Percentiles rank a stretch among this genome's conserved stretches.
Evolutionary conservation across 768 basidiomycete species (phyloP).

Genomic region (Boletus insuetus): DNA sequence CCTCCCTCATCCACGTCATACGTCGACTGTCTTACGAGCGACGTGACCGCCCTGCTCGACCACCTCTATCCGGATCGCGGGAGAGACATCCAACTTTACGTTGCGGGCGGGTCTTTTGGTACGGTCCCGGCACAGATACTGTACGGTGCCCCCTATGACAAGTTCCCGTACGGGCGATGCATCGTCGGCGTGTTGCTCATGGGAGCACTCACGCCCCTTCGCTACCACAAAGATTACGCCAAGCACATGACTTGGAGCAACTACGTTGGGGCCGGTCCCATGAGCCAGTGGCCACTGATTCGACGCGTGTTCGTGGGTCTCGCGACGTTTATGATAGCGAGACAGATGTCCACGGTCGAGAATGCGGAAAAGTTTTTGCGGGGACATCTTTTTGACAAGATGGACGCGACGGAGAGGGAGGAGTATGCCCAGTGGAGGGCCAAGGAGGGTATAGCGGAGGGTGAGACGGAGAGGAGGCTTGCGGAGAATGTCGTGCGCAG

Average conservation of each 20-base stretch:
- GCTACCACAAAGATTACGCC: conserved; percentile 43
- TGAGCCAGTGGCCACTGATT: conserved; percentile 41
- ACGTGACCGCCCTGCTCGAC: conserved; percentile 45
- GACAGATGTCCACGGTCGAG: conserved; percentile 37
- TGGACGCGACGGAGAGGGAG: conserved; percentile 36
- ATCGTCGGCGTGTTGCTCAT: conserved; percentile 49
- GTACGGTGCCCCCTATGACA: conserved; percentile 48
- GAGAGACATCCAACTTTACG: conserved; percentile 42
- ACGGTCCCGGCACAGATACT: conserved; percentile 55
- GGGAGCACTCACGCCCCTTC: conserved; percentile 46
- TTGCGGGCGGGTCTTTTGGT: conserved; percentile 55
- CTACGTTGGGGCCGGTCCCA: conserved; percentile 48
- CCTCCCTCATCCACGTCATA: conserved; percentile 35
- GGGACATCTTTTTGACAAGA: conserved; percentile 37
- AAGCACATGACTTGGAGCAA: conserved; percentile 44
- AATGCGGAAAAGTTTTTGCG: conserved; percentile 43
- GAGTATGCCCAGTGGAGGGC: conserved; percentile 41
- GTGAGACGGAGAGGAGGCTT: conserved; percentile 41
- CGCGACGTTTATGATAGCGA: conserved; percentile 29
- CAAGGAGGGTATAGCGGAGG: conserved; percentile 38
- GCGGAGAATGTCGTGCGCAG: conserved; percentile 45
- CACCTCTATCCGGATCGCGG: conserved; percentile 46
- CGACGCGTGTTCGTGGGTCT: conserved; percentile 33
- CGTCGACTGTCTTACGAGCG: conserved; percentile 40
- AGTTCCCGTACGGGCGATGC: conserved; percentile 48